Base-by-base conservation (phyloP, 2,329 filamentous ascomycete genomes). In the Madurella fahalii region DNA sequence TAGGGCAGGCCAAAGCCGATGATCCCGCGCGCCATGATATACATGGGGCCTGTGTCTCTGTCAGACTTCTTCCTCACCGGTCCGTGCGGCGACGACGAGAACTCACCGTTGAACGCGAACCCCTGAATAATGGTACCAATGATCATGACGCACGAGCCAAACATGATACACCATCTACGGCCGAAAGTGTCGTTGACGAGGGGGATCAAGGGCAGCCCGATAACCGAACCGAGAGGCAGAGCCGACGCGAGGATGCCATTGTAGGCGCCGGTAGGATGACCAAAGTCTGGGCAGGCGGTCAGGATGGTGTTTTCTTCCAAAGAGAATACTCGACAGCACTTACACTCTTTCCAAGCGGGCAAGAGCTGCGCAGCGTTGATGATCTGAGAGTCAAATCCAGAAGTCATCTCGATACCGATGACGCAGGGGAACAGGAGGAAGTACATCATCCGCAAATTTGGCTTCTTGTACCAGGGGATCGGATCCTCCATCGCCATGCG, bases 1-100 rank as follows among this genome's bases (percentile, higher is more conserved):
- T 78, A 81, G 0, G 79, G 77, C 48, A 84, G 83, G 46, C 82
- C 82, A 47, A 83, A 80, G 31, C 82, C 82, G 39, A 85, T 74
- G 30, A 85, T 71, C 55, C 82, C 75, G 61, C 82, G 79, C 25
- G 82, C 77, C 42, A 81, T 69, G 57, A 84, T 77, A 64, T 83
- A 85, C 79, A 83, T 84, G 53, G 58, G 68, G 16, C 64, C 66
- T 67, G 9, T 20, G n/a, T 20, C 4, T 45, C 12, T 7, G 44
- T 18, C 13, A 48, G 9, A 11, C 2, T 15, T 20, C 1, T 9
- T 15, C 31, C 13, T 8, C 18, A 18, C 20, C 13, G 11, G 8
- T 7, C 2, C 17, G 12, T 1, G 17, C n/a, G n/a, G n/a, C n/a
- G n/a, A n/a, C 15, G n/a, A 18, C 15, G n/a, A 17, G 20, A 30